A percentile compares a stretch with the other conserved stretches of the same genome.
Conservation (phyloP, 106 monocot genomes). For the Agapanthus africanus region DNA sequence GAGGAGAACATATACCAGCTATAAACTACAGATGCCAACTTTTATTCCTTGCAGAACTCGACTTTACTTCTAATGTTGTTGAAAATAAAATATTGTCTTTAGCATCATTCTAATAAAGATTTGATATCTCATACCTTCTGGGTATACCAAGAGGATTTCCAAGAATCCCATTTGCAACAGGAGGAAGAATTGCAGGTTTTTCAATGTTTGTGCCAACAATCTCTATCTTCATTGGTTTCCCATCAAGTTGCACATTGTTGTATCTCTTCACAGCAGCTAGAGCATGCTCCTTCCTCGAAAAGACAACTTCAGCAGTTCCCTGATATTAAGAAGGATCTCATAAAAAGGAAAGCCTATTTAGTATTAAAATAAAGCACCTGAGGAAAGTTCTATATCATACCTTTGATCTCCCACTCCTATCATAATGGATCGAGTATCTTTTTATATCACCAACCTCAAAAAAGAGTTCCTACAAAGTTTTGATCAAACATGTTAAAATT, state of each 20-base stretch:
- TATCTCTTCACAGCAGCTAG: constrained; percentile 81
- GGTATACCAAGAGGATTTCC: constrained; percentile 22
- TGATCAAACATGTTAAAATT: constrained; percentile 24
- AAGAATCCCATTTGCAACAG: constrained; percentile 26
- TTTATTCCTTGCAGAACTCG: no score
- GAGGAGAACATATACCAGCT: no score
- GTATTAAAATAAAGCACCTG: neutral
- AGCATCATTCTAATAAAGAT: no score
- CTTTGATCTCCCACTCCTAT: constrained; percentile 86
- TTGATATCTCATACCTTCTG: no score
- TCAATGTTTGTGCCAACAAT: constrained; percentile 51
- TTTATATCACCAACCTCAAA: constrained; percentile 82
- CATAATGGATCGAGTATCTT: constrained; percentile 66
- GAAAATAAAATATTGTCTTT: no score
- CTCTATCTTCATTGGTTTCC: constrained; percentile 83
- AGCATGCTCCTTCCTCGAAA: constrained; percentile 62
- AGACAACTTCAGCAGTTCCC: constrained; percentile 93
- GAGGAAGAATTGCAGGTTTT: constrained; percentile 28
- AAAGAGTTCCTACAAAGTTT: constrained; percentile 86
- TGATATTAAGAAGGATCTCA: constrained; percentile 6
- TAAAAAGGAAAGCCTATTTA: neutral
- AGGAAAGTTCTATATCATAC: constrained; percentile 24
- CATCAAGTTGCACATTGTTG: constrained; percentile 84
- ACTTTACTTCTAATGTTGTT: no score
- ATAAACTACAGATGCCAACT: no score